Conservation (phyloP, 1,139 yeast species). For the Lodderomyces margitis region DNA sequence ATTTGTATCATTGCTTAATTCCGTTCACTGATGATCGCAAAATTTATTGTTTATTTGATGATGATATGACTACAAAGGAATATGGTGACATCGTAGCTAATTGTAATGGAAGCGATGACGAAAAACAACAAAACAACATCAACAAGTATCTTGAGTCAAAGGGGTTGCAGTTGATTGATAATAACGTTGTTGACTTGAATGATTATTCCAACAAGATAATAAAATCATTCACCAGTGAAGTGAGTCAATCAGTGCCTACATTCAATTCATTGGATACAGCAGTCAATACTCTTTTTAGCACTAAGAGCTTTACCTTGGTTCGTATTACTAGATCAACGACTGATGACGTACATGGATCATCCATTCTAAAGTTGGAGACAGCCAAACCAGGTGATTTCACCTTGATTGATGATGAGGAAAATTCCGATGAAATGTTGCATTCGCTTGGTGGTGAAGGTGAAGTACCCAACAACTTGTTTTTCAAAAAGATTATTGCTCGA, state of each 20-base stretch:
- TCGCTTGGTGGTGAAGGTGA: constrained; percentile 41
- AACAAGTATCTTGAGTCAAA: constrained; percentile 20
- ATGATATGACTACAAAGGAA: constrained; percentile 5
- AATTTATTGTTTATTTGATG: constrained; percentile 12
- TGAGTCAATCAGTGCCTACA: constrained; percentile 25
- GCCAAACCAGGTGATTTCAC: constrained; percentile 52
- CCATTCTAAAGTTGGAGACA: constrained; percentile 51
- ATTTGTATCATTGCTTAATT: constrained; percentile 44
- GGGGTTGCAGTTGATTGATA: constrained; percentile 35
- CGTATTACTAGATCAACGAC: constrained; percentile 57
- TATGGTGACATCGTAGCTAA: not conserved
- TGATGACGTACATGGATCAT: constrained; percentile 48
- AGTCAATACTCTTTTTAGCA: constrained; percentile 39
- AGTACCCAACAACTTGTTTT: constrained; percentile 45
- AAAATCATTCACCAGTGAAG: constrained; percentile 17
- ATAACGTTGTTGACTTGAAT: constrained; percentile 34
- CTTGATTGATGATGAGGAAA: constrained; percentile 49
- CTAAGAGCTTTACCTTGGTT: constrained; percentile 42
- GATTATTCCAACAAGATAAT: constrained; percentile 38
- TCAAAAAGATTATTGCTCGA: constrained; percentile 47
- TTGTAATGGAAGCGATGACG: not conserved
- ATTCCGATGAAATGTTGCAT: constrained; percentile 38
- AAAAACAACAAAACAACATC: not conserved
- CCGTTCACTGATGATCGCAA: constrained; percentile 26
- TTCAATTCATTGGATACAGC: constrained; percentile 50